Conservation (phyloP, 2,329 filamentous ascomycete genomes). For the Lachnellula suecica region DNA sequence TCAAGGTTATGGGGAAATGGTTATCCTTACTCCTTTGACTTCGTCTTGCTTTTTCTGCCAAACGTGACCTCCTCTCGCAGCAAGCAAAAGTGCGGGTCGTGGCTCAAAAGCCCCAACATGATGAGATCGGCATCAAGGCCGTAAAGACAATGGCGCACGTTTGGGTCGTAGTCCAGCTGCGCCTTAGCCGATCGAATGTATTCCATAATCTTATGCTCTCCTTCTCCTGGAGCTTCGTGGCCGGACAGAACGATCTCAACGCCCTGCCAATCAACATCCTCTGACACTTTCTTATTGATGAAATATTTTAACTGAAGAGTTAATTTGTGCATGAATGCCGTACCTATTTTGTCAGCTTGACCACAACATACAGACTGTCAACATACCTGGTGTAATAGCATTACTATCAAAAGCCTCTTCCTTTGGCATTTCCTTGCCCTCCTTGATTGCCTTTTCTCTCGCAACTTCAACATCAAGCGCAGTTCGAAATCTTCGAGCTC, state of each 20-base stretch:
- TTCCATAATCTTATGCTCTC: conserved; percentile 99
- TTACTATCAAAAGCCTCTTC: conserved; percentile 98
- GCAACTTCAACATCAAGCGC: conserved; percentile 87
- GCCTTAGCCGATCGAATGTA: conserved; percentile 98
- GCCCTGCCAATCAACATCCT: conserved; percentile 96
- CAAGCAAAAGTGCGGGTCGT: conserved; percentile 97
- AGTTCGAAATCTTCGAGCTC: conserved; percentile 90
- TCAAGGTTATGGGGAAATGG: no score
- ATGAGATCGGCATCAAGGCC: conserved; percentile 96
- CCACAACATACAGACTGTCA: conserved; percentile 3
- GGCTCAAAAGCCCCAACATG: conserved; percentile 95
- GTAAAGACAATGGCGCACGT: conserved; percentile 94
- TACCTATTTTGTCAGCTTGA: conserved; percentile 45
- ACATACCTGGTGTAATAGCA: conserved; percentile 84
- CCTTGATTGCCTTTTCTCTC: conserved; percentile 85
- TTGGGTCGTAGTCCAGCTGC: conserved; percentile 87
- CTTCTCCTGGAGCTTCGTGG: conserved; percentile 96
- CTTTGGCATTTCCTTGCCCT: conserved; percentile 90
- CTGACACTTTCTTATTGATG: conserved; percentile 96
- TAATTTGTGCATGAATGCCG: conserved; percentile 96
- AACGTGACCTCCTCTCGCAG: conserved; percentile 98
- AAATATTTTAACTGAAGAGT: conserved; percentile 96
- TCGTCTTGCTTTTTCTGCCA: conserved; percentile 80
- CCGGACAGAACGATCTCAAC: conserved; percentile 95
- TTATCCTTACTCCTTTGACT: conserved; percentile 95